Percentiles rank a stretch among this genome's conserved stretches.
These are phyloP conservation scores for Penicillium sp. DNA, from an alignment of 2,329 filamentous ascomycete genomes.

Conservation along the genomic window DNA sequence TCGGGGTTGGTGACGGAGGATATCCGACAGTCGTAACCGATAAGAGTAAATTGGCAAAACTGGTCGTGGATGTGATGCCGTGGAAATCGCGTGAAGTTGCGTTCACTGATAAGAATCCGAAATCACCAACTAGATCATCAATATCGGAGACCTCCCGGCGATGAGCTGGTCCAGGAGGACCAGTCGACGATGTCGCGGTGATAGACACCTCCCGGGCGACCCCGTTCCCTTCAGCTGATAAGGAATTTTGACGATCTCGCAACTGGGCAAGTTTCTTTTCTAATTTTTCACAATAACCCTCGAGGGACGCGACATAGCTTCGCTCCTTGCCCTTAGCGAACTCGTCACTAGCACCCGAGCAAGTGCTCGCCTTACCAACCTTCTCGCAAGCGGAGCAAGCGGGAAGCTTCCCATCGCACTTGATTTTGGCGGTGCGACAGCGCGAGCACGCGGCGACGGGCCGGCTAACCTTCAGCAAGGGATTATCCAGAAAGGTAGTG, in stretches of 20 bases:
- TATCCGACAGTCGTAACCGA: slow-evolving; percentile 76
- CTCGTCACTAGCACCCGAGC: slow-evolving; percentile 91
- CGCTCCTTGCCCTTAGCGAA: slow-evolving; percentile 94
- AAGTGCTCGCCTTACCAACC: slow-evolving; percentile 80
- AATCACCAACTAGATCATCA: slow-evolving; percentile 88
- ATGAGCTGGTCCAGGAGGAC: slow-evolving; percentile 39
- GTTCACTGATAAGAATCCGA: slow-evolving; percentile 92
- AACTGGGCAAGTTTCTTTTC: slow-evolving; percentile 67
- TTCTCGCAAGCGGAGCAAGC: slow-evolving; percentile 95
- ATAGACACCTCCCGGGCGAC: slow-evolving; percentile 37
- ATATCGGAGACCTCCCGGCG: slow-evolving; percentile 78
- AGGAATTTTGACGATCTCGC: slow-evolving; percentile 31
- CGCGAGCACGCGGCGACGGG: slow-evolving; percentile 77
- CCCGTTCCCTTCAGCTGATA: slow-evolving; percentile 27
- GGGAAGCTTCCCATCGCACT: slow-evolving; percentile 95
- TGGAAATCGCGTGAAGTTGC: slow-evolving; percentile 93
- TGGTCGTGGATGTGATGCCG: slow-evolving; percentile 82
- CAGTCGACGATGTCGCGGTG: slow-evolving; percentile 32
- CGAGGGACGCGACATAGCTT: slow-evolving; percentile 95
- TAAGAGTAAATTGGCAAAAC: slow-evolving; percentile 83
- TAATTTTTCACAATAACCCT: slow-evolving; percentile 83
- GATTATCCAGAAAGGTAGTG: slow-evolving; percentile 40
- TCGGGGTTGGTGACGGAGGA: slow-evolving; percentile 54
- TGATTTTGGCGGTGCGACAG: slow-evolving; percentile 90
- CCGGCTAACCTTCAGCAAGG: slow-evolving; percentile 62